Evolutionary conservation across 2,329 filamentous ascomycete species (phyloP).

Genomic region (Pseudophaeomoniella oleicola): DNA sequence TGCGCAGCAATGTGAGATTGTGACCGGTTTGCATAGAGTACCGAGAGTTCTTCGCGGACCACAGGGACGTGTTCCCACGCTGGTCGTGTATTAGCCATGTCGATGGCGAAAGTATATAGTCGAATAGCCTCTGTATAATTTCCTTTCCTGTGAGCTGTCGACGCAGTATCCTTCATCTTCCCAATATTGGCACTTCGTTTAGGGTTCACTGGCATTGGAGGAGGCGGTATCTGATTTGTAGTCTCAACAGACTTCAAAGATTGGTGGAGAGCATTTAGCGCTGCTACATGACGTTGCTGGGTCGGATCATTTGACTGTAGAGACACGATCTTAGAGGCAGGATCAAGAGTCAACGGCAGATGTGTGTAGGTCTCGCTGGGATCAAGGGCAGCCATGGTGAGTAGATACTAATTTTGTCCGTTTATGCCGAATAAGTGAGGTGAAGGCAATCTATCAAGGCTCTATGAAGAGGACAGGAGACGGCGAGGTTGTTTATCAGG

Average conservation of each 20-base stretch:
- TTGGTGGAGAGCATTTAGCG: conserved; percentile 68
- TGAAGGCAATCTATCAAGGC: neutral
- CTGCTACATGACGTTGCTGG: conserved; percentile 50
- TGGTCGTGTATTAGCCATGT: conserved; percentile 74
- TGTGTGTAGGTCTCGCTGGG: conserved; percentile 47
- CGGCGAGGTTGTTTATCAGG: neutral
- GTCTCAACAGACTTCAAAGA: conserved; percentile 51
- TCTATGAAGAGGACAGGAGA: neutral
- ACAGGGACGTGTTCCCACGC: conserved; percentile 77
- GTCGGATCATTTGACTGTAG: conserved; percentile 31
- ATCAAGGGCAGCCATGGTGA: neutral
- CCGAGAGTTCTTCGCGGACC: conserved; percentile 69
- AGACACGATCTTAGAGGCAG: conserved; percentile 62
- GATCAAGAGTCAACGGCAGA: conserved; percentile 68
- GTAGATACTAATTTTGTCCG: no score
- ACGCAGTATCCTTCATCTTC: conserved; percentile 83
- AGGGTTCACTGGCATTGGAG: conserved; percentile 81
- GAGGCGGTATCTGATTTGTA: conserved; percentile 57
- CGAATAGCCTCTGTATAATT: conserved; percentile 61
- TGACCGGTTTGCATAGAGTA: conserved; percentile 71
- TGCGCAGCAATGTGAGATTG: conserved; percentile 76
- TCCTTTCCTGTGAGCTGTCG: conserved; percentile 66
- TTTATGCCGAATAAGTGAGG: neutral
- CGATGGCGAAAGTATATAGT: conserved; percentile 71
- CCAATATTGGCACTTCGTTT: conserved; percentile 77